Evolutionary conservation across 352 stramenopile species (phyloP).

Genomic region (Globisporangium nagaii): DNA sequence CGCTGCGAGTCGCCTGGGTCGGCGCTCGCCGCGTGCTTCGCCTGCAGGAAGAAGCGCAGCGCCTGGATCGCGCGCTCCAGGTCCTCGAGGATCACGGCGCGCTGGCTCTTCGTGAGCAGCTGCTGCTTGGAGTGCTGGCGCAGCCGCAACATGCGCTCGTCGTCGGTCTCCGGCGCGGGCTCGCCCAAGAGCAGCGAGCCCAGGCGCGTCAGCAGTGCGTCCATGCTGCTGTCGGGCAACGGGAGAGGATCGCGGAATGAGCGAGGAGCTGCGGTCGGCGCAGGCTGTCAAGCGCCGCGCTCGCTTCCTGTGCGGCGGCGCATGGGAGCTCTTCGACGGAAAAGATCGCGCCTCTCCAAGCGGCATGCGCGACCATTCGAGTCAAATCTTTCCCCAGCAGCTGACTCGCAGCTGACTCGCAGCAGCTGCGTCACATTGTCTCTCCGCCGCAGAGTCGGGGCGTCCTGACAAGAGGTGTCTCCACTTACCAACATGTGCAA

Average conservation of each 20-base stretch:
- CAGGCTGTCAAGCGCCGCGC: too few species aligned
- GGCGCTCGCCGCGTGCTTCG: conserved; percentile 17
- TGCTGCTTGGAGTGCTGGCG: conserved; percentile 50
- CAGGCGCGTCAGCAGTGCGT: conserved; percentile 49
- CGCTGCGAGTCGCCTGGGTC: not conserved
- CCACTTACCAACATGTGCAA: too few species aligned
- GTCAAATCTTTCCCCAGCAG: too few species aligned
- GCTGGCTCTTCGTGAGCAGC: conserved; percentile 71
- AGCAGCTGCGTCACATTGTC: not conserved
- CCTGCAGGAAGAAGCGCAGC: conserved; percentile 45
- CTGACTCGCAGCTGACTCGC: too few species aligned
- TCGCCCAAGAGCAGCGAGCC: conserved; percentile 39
- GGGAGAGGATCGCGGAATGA: not conserved
- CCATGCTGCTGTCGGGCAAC: conserved; percentile 23
- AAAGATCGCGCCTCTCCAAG: conserved; percentile 3
- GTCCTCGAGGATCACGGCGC: conserved; percentile 74
- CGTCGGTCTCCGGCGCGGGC: conserved; percentile 45
- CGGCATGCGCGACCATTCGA: not conserved
- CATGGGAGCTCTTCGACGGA: not conserved
- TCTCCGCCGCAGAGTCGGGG: too few species aligned
- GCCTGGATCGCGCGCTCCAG: conserved; percentile 60
- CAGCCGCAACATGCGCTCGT: conserved; percentile 38
- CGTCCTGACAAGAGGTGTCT: too few species aligned
- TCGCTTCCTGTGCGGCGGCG: too few species aligned
- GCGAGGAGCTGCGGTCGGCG: too few species aligned